Evolutionary conservation across 2,329 filamentous ascomycete genomes (phyloP), one percentile per base, ranked within the genome.

Genomic region (Calonectria multiphialidica): DNA sequence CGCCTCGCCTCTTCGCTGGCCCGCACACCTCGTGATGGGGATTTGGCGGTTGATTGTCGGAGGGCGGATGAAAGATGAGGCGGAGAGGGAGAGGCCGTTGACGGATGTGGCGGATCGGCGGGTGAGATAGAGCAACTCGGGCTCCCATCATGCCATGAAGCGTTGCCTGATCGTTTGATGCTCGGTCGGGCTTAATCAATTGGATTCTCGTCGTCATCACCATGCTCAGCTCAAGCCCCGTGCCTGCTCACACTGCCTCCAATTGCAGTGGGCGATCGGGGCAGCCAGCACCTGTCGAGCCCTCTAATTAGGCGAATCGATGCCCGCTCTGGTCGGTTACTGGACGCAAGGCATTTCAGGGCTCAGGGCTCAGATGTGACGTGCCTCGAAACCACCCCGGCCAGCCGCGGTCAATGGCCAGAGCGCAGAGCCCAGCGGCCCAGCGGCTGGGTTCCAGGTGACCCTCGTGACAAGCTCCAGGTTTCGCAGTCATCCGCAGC

Each of bases 401-500:
- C 66, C 61, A 35, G 44, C 21, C 40, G 45, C 37, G 61, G 45
- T 70, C 61, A 72, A 64, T 70, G 70, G 71, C 30, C 63, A 63
- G 40, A 69, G 66, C 68, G 25, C 28, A 30, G 28, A 30, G 28
- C 67, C 71, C 73, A 69, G 61, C 73, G 66, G 47, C 69, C 72
- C 72, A 72, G 72, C 61, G 28, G 66, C 71, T 73, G 76, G 67
- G 68, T 50, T 59, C 53, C 76, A 72, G 72, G 72, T 79, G 77
- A 75, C 75, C 74, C 72, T 40, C 77, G 76, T 70, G 72, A 76
- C 49, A 72, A 77, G 68, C 71, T 73, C 77, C 76, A 77, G 74
- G 70, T 75, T 79, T 76, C 71, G 68, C 72, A 68, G 77, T 78
- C 77, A 79, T 78, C 73, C 76, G 72, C 73, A 77, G 71, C 49